A percentile compares a stretch with the other conserved stretches of the same genome.
Evolutionary conservation across 306 rosid genomes (phyloP).

Genomic region (Styphnolobium japonicum): DNA sequence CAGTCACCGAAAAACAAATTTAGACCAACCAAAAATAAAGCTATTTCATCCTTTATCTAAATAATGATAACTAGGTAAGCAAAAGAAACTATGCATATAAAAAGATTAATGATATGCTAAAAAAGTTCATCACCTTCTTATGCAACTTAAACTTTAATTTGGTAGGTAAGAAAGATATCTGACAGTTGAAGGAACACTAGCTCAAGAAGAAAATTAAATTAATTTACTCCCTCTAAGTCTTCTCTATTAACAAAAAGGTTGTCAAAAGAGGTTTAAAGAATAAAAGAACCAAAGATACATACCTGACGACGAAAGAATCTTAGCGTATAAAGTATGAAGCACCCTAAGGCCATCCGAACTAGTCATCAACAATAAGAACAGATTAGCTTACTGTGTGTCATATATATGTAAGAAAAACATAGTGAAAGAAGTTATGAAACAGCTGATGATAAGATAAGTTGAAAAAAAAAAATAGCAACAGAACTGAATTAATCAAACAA

Average conservation of each 20-base stretch:
- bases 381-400: slow-evolving; percentile 6
- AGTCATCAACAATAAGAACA: slow-evolving; percentile 31
- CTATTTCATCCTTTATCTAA: neutral
- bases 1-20: neutral
- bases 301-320: slow-evolving; percentile 81
- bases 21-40: neutral
- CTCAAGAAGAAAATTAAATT: neutral
- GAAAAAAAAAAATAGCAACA: neutral
- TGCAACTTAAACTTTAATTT: neutral
- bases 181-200: neutral
- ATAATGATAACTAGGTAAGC: neutral
- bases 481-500: neutral
- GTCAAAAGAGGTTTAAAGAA: neutral
- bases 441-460: neutral
- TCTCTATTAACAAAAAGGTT: neutral
- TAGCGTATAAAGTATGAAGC: slow-evolving; percentile 56
- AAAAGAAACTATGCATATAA: neutral
- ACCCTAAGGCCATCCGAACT: slow-evolving; percentile 86
- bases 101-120: neutral
- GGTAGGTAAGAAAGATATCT: neutral
- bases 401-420: neutral
- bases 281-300: neutral
- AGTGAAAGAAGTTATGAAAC: neutral
- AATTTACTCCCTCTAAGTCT: neutral
- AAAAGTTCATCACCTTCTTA: neutral